Evolutionary conservation across 2,329 filamentous ascomycete genomes (phyloP), one percentile per base, ranked within the genome.

Genomic region (Coleophoma cylindrospora): DNA sequence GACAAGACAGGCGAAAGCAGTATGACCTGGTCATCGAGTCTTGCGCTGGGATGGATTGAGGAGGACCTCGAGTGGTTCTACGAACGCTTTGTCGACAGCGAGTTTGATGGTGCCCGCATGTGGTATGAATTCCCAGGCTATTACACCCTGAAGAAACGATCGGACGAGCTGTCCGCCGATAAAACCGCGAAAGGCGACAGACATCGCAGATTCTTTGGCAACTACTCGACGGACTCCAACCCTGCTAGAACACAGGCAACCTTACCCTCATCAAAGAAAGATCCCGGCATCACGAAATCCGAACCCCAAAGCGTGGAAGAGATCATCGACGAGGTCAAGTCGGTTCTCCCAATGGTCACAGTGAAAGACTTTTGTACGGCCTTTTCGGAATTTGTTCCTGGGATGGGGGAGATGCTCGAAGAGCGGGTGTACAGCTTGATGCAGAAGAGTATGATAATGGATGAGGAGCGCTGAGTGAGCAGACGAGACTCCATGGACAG

Each of bases 11-110:
- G 13, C 40, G 21, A 43, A 14, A 15, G 14, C 9, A 36, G 34
- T 21, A 36, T 49, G 19, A 14, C 45, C 15, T 49, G 47, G 47
- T 49, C 47, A 17, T 49, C 40, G 8, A 40, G 40, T 5, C 10
- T 32, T n/a, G 33, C 14, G 11, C 37, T 33, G 27, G 47, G 47
- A 36, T 45, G 41, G 27, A 47, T 38, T 32, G 41, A 50, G 22
- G 41, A 45, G 17, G 33, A 40, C n/a, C 14, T 38, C 15, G 37
- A 27, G 21, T 47, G 49, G 45, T 22, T 36, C 27, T 47, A 22
- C n/a, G 14, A 37, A 22, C 45, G 45, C 10, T 36, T 36, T 32
- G 36, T 47, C 12, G 19, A 22, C 21, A 19, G 21, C 14, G 22
- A 27, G 7, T 27, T 43, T 14, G 10, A 43, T 14, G 21, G 21